Evolutionary conservation across 495 filamentous ascomycete species (phyloP).

Genomic region (Pyrenula aspistea): DNA sequence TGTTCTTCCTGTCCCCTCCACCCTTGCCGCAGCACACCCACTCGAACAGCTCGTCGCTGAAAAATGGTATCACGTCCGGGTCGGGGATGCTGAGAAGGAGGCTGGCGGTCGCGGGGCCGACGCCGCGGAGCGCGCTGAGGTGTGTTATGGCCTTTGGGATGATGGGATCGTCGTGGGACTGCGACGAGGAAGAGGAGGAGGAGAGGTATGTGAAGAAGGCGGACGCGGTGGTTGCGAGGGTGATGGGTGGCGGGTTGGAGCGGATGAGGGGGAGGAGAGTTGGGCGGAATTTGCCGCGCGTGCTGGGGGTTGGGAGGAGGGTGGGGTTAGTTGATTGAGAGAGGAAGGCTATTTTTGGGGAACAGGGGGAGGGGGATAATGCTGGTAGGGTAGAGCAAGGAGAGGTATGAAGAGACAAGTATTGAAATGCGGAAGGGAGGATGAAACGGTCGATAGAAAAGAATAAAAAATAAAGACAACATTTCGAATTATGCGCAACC

Average conservation of each 20-base stretch:
- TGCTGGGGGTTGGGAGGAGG: conserved; percentile 20
- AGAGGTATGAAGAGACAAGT: neutral
- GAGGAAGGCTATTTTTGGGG: neutral
- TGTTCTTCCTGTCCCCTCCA: conserved; percentile 29
- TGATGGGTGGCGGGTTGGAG: conserved; percentile 35
- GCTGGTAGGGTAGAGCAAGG: neutral
- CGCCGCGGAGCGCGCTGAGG: conserved; percentile 43
- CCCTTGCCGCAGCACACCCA: conserved; percentile 43
- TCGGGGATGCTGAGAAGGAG: conserved; percentile 53
- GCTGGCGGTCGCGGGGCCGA: conserved; percentile 65
- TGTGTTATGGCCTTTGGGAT: conserved; percentile 37
- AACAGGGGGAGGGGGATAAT: conserved; percentile 16
- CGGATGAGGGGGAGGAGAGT: conserved; percentile 52
- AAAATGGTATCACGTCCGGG: conserved; percentile 51
- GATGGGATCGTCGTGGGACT: conserved; percentile 24
- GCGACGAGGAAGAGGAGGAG: conserved; percentile 2
- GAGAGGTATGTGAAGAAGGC: conserved; percentile 24
- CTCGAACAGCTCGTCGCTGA: conserved; percentile 62
- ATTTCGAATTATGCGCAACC: neutral
- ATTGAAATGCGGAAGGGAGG: neutral
- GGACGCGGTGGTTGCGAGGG: conserved; percentile 30
- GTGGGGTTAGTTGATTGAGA: conserved; percentile 1
- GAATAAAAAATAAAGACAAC: neutral
- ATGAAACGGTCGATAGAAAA: neutral
- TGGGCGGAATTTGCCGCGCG: conserved; percentile 61